Conservation (phyloP, 495 filamentous ascomycete species). For the Podospora tetraspora region DNA sequence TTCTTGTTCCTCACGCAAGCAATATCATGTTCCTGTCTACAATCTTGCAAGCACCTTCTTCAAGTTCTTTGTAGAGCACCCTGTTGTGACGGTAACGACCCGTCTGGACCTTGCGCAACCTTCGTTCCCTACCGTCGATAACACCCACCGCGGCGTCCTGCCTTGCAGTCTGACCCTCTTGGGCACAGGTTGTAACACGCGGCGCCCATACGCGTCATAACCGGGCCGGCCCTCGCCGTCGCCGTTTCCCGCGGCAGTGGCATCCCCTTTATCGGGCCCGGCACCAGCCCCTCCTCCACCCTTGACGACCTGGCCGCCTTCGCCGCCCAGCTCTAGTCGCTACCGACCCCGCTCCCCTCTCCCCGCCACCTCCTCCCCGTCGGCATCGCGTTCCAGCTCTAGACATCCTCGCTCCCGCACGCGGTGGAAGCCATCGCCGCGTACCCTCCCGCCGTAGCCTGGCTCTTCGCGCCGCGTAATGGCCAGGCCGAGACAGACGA, state of each 20-base stretch:
- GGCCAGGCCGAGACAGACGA: constrained; percentile 43
- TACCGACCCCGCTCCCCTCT: constrained; percentile 48
- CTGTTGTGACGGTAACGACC: too few relatives aligned
- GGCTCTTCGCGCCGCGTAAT: constrained; percentile 60
- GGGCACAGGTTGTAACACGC: too few relatives aligned
- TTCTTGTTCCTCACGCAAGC: too few relatives aligned
- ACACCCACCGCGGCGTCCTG: too few relatives aligned
- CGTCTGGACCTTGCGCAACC: too few relatives aligned
- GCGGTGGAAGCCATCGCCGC: constrained; percentile 40
- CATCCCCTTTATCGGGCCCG: constrained; percentile 83
- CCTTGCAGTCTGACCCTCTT: too few relatives aligned
- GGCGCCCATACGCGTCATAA: constrained; percentile 72
- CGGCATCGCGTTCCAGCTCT: constrained; percentile 83
- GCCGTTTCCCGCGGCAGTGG: constrained; percentile 91
- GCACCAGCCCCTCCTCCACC: constrained; percentile 71
- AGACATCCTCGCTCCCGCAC: constrained; percentile 63
- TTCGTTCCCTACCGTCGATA: too few relatives aligned
- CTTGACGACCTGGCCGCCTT: constrained; percentile 78
- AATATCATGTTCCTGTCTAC: too few relatives aligned
- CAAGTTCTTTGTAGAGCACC: too few relatives aligned
- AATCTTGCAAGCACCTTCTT: too few relatives aligned
- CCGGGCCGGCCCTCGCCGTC: constrained; percentile 72
- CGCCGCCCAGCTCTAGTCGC: constrained; percentile 51
- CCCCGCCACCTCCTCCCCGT: constrained; percentile 79
- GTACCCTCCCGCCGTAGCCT: constrained; percentile 59